Conservation (phyloP, 345 rosid genomes). For the Raphanus sativus region DNA sequence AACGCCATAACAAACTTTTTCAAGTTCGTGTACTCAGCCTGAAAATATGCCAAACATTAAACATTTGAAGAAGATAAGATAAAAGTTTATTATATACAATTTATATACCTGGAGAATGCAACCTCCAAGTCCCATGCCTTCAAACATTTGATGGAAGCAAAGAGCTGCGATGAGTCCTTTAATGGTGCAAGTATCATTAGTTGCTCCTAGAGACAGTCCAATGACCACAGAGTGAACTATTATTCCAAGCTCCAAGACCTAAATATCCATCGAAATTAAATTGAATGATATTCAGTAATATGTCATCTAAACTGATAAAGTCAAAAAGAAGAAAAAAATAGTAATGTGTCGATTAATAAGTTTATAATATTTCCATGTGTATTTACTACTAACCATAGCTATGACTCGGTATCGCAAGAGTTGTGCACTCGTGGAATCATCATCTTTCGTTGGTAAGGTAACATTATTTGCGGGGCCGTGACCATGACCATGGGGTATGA, state of each 20-base stretch:
- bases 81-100: neutral
- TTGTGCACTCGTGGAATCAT: neutral
- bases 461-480: neutral
- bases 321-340: neutral
- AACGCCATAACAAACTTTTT: neutral
- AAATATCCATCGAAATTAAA: neutral
- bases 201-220: constrained; percentile 72
- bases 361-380: neutral
- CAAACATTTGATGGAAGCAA: constrained; percentile 68
- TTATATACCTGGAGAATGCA: constrained; percentile 67
- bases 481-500: neutral
- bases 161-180: constrained; percentile 43
- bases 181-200: constrained; percentile 65
- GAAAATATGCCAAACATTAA: neutral
- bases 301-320: neutral
- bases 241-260: constrained; percentile 45
- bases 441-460: neutral
- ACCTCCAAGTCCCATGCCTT: constrained; percentile 90
- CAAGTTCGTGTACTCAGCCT: neutral
- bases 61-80: neutral
- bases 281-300: neutral
- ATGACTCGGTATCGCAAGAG: constrained; percentile 1
- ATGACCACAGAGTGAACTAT: constrained; percentile 66
- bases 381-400: constrained; percentile 13
- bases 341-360: neutral